phyloP scores from a whole-genome alignment of 2,329 filamentous ascomycete genomes.

The Apiospora sp. region DNA sequence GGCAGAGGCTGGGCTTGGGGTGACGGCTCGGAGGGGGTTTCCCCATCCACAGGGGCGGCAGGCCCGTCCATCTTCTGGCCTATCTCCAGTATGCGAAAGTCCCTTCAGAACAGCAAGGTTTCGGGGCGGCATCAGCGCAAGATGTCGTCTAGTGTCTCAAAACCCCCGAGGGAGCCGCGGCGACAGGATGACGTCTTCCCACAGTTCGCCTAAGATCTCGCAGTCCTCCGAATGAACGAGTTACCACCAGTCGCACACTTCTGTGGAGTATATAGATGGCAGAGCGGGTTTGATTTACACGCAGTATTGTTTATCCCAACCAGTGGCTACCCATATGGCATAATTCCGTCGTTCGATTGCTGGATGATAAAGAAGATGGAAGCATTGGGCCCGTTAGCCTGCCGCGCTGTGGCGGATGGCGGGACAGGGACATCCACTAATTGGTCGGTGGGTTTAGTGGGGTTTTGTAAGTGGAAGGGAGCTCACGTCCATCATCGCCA shows the following conservation, averaged over 20 bases:
- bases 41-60: slow-evolving; percentile 31
- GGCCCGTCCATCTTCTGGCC: slow-evolving; percentile 45
- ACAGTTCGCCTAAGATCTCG: slow-evolving; percentile 6
- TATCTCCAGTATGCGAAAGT: slow-evolving; percentile 46
- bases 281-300: not conserved
- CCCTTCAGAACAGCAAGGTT: slow-evolving; percentile 39
- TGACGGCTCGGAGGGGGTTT: slow-evolving; percentile 30
- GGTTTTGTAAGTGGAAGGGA: not conserved
- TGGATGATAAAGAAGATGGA: slow-evolving; percentile 2
- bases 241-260: not conserved
- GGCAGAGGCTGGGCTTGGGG: slow-evolving; percentile 34
- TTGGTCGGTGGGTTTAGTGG: slow-evolving; percentile 12
- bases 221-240: not conserved
- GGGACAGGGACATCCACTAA: not conserved
- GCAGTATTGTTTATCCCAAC: not conserved
- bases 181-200: slow-evolving; percentile 14
- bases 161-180: not conserved
- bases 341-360: not conserved
- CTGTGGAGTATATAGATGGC: not conserved
- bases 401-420: not conserved
- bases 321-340: not conserved
- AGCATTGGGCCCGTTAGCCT: not conserved
- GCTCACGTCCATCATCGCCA: not conserved
- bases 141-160: not conserved
- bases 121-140: slow-evolving; percentile 41